These are phyloP conservation scores for Begonia loranthoides DNA, from an alignment of 306 rosid genomes.

Conservation along the genomic window DNA sequence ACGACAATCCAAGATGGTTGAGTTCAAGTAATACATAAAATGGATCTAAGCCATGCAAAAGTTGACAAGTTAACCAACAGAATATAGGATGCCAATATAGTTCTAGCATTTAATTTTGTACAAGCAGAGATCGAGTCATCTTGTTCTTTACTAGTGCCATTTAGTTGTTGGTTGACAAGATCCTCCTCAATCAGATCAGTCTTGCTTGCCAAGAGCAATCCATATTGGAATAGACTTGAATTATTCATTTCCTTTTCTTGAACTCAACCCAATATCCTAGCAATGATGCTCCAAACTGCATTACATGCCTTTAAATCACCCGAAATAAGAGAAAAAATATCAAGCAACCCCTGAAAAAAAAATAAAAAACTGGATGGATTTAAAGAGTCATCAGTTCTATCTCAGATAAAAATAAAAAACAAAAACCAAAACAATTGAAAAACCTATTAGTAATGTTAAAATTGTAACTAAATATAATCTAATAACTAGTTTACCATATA, in stretches of 20 bases:
- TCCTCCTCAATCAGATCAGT: constrained; percentile 60
- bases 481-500: no score
- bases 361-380: constrained; percentile 33
- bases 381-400: constrained; percentile 21
- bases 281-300: constrained; percentile 73
- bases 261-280: constrained; percentile 46
- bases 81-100: constrained; percentile 63
- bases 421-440: no score
- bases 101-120: no score
- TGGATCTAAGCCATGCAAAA: constrained; percentile 2
- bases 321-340: constrained; percentile 67
- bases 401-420: no score
- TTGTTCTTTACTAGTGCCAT: no score
- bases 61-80: not conserved
- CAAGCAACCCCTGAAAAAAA: constrained; percentile 69
- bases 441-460: no score
- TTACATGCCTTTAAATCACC: constrained; percentile 72
- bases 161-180: no score
- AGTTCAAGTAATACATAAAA: constrained; percentile 35
- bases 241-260: constrained; percentile 41
- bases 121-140: no score
- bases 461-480: no score
- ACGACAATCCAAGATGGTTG: no score
- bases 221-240: constrained; percentile 38
- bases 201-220: constrained; percentile 44